These are phyloP conservation scores for Populus hybrid DNA, from an alignment of 441 rosid species.

Conservation along the genomic window DNA sequence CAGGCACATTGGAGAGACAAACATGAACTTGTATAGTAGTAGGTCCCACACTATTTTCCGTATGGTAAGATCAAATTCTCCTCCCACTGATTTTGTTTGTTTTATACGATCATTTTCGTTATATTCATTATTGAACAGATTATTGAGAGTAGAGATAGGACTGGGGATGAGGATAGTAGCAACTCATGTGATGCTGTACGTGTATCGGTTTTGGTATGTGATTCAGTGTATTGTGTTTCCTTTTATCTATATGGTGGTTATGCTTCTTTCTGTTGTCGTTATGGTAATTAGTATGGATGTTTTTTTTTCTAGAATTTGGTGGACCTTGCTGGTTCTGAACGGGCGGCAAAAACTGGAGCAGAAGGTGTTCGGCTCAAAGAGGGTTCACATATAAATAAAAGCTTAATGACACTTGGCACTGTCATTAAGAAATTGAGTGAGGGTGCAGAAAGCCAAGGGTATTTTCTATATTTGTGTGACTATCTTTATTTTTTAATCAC, in stretches of 20 bases:
- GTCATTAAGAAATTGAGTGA: constrained; percentile 96
- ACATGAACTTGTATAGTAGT: constrained; percentile 89
- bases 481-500: constrained; percentile 8
- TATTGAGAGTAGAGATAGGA: constrained; percentile 89
- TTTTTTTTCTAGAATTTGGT: constrained; percentile 70
- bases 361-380: constrained; percentile 97
- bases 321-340: constrained; percentile 98
- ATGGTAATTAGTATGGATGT: background rate
- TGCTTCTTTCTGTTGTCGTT: background rate
- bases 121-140: constrained; percentile 45
- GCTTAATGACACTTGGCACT: constrained; percentile 95
- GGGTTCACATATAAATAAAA: constrained; percentile 96
- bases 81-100: constrained; percentile 12
- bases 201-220: constrained; percentile 87
- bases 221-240: background rate
- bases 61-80: constrained; percentile 55
- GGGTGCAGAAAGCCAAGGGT: constrained; percentile 98
- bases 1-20: constrained; percentile 95
- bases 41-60: constrained; percentile 97
- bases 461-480: constrained; percentile 18
- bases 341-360: constrained; percentile 98
- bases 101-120: constrained; percentile 16
- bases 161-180: constrained; percentile 53
- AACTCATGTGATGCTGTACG: constrained; percentile 93
- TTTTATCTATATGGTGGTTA: background rate